phyloP scores from a whole-genome alignment of 768 basidiomycete genomes.

The Cubamyces sp. region DNA sequence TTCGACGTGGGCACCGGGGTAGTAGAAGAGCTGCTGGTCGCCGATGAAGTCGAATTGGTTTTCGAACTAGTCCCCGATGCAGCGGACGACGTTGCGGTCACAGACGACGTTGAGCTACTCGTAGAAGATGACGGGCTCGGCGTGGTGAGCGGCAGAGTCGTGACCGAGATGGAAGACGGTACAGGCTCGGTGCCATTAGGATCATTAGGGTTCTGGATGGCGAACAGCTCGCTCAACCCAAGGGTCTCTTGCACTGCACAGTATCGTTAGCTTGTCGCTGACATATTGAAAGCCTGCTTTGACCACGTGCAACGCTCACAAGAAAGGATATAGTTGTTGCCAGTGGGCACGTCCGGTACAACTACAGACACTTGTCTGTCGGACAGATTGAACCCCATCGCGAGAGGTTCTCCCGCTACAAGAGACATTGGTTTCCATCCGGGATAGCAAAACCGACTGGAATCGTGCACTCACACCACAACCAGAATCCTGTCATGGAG shows the following conservation, averaged over 20 bases:
- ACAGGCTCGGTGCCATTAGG: neutral
- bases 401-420: neutral
- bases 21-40: too few species aligned
- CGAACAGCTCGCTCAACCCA: neutral
- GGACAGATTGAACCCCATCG: neutral
- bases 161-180: neutral
- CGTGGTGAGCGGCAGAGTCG: neutral
- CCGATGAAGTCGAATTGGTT: too few species aligned
- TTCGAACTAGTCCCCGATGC: neutral
- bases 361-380: neutral
- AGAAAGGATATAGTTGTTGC: neutral
- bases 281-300: neutral
- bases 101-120: neutral
- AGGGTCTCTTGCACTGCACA: neutral
- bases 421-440: too few species aligned
- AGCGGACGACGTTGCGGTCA: neutral
- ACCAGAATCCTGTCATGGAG: too few species aligned
- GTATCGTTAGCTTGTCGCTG: neutral
- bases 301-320: neutral
- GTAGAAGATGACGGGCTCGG: neutral
- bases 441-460: too few species aligned
- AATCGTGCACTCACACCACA: too few species aligned
- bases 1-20: too few species aligned
- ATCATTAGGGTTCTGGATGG: constrained; percentile 6
- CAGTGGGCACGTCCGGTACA: neutral